Evolutionary conservation across 2,329 filamentous ascomycete species (phyloP), one percentile per base, ranked within the genome.

Genomic region (Lachnellula arida): DNA sequence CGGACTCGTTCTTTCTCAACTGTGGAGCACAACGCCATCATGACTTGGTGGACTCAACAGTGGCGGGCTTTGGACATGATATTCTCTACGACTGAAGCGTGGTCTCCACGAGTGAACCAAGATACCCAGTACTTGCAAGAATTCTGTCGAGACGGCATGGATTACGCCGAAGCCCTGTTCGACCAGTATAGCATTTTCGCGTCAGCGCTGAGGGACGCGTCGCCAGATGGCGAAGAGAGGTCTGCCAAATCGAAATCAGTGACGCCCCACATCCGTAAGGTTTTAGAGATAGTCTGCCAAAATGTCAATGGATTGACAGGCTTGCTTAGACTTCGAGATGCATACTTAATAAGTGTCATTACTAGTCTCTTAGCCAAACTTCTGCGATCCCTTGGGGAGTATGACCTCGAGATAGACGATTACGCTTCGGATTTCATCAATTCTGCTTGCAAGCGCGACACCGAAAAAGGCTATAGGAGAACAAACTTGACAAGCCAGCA

Each of bases 81-180:
- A 15, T 97, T 97, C 67, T 78, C 84, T 43, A 85, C 87, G 58
- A 95, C 92, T 3, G 91, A 96, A 68, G 75, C 76, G 11, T 99
- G 94, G 94, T 91, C 90, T 61, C 76, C 60, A 39, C 60, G 63
- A 48, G 74, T 89, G n/a, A 76, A 84, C 56, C 81, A 79, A 49
- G 74, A 54, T 72, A 78, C 54, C 71, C 52, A 60, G 19, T 78
- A 83, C 53, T 92, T 99, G 89, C 87, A 91, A 65, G 86, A 96
- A 55, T 97, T 97, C 67, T 97, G 92, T 68, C 86, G 94, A 62
- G 91, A 96, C 68, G 89, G 89, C 14, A 99, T 99, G 83, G 91
- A 97, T 65, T 89, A 96, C 67, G 92, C 93, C 0, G 89, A 96
- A 67, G 81, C 82, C 37, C 79, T 96, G 1, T 89, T 97, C 67